These are phyloP conservation scores for Cercospora janseana DNA, from an alignment of 2,329 filamentous ascomycete genomes.

Conservation along the genomic window DNA sequence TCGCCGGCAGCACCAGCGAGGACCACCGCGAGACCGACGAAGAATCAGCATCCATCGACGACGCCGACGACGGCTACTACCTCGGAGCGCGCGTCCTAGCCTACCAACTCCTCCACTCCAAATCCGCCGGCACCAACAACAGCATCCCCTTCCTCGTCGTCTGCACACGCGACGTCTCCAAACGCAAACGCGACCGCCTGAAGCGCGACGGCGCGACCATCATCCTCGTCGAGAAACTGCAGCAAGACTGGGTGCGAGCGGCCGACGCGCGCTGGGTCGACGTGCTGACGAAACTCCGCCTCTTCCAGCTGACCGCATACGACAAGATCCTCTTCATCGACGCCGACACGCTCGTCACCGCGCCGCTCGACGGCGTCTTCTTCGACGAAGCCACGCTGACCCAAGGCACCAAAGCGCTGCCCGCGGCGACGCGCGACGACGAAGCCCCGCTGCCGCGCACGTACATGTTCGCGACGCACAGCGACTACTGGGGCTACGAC, in stretches of 20 bases:
- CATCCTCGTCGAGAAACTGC: constrained; percentile 37
- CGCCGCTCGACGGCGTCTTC: constrained; percentile 35
- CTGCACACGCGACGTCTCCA: constrained; percentile 38
- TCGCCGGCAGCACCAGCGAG: constrained; percentile 32
- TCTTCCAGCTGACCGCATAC: constrained; percentile 38
- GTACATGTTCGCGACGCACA: constrained; percentile 43
- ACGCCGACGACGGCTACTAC: constrained; percentile 40
- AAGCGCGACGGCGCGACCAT: constrained; percentile 40
- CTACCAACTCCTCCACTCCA: constrained; percentile 42
- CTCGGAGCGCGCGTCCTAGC: constrained; percentile 38
- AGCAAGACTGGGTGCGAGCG: constrained; percentile 35
- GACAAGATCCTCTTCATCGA: constrained; percentile 40
- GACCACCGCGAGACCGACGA: constrained; percentile 24
- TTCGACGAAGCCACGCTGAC: constrained; percentile 39
- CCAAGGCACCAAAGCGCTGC: constrained; percentile 31
- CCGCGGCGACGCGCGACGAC: constrained; percentile 32
- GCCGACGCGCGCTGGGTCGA: constrained; percentile 36
- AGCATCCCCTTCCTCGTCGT: constrained; percentile 42
- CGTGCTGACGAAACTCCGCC: constrained; percentile 40
- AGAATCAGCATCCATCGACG: constrained; percentile 28
- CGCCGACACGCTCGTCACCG: constrained; percentile 36
- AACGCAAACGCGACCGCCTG: constrained; percentile 39
- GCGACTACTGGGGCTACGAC: constrained; percentile 36
- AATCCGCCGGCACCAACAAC: constrained; percentile 37
- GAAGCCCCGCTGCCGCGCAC: constrained; percentile 40